Percentiles rank a stretch among this genome's conserved stretches.
Evolutionary conservation across 192 early-diverging fungal genomes (phyloP).

Genomic region (Kappamyces sp.): DNA sequence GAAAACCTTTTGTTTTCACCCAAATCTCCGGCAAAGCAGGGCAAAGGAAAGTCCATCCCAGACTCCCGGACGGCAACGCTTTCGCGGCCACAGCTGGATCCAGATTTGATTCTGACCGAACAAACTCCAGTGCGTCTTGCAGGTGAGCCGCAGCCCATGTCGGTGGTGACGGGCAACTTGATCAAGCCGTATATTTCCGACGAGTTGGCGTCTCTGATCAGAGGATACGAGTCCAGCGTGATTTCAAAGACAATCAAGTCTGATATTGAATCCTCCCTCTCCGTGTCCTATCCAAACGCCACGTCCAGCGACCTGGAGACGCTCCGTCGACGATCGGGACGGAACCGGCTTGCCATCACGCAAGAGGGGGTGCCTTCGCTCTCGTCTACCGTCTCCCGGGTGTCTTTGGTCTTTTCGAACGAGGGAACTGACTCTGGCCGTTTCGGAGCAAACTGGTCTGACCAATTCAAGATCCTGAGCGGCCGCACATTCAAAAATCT

Average conservation of each 20-base stretch:
- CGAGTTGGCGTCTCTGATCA: background rate
- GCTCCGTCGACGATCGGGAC: background rate
- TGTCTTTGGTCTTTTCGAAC: too few species aligned
- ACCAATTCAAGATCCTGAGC: conserved; percentile 67
- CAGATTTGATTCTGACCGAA: too few species aligned
- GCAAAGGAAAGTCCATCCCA: background rate
- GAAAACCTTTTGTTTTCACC: conserved; percentile 18
- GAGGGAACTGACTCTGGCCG: too few species aligned
- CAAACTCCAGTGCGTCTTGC: background rate
- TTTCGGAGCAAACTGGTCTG: conserved; percentile 52
- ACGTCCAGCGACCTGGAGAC: background rate
- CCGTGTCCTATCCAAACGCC: conserved; percentile 7
- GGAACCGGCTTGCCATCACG: background rate
- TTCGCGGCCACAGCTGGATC: conserved; percentile 11
- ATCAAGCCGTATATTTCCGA: too few species aligned
- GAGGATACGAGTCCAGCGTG: background rate
- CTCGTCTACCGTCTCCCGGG: conserved; percentile 8
- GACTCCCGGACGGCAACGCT: conserved; percentile 6
- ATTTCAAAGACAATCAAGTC: conserved; percentile 12
- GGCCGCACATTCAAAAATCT: conserved; percentile 76
- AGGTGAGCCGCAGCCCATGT: too few species aligned
- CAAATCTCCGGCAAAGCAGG: conserved; percentile 3
- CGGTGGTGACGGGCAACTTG: too few species aligned
- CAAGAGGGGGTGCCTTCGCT: conserved; percentile 1
- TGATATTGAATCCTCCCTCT: background rate